phyloP scores from a whole-genome alignment of 2,329 filamentous ascomycete genomes.

The Pseudovirgaria hyperparasitica region DNA sequence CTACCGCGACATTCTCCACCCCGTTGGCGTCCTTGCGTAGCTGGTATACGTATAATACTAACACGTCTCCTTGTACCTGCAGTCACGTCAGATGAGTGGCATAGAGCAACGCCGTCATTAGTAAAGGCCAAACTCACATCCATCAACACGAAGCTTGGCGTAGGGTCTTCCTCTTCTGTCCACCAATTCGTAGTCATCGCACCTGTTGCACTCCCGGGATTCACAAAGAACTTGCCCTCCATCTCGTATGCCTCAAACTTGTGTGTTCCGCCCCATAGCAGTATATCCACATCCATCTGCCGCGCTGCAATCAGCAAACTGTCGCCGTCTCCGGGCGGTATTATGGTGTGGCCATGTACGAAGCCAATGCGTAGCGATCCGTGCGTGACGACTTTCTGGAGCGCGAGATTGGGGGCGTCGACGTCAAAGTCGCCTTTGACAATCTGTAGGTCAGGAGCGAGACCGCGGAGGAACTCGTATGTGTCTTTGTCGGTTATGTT shows the following conservation, averaged over 20 bases:
- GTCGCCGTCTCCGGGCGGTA: constrained; percentile 55
- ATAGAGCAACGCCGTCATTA: too few species aligned
- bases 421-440: constrained; percentile 60
- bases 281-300: constrained; percentile 59
- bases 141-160: constrained; percentile 93
- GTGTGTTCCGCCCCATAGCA: constrained; percentile 58
- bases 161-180: constrained; percentile 50
- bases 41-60: constrained; percentile 86
- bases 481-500: constrained; percentile 46
- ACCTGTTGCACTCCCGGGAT: constrained; percentile 55
- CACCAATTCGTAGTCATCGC: constrained; percentile 50
- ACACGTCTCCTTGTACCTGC: constrained; percentile 87
- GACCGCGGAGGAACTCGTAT: constrained; percentile 42
- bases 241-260: constrained; percentile 60
- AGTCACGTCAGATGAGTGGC: constrained; percentile 1
- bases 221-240: constrained; percentile 61
- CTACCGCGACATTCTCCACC: constrained; percentile 40
- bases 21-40: constrained; percentile 39
- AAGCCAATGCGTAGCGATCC: constrained; percentile 56
- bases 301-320: constrained; percentile 53
- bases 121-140: constrained; percentile 74
- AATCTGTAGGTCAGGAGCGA: constrained; percentile 51
- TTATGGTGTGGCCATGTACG: constrained; percentile 59
- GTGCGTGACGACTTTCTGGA: constrained; percentile 59
- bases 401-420: constrained; percentile 50